Evolutionary conservation across 2,329 filamentous ascomycete species (phyloP).

Genomic region (Fusarium sp.): DNA sequence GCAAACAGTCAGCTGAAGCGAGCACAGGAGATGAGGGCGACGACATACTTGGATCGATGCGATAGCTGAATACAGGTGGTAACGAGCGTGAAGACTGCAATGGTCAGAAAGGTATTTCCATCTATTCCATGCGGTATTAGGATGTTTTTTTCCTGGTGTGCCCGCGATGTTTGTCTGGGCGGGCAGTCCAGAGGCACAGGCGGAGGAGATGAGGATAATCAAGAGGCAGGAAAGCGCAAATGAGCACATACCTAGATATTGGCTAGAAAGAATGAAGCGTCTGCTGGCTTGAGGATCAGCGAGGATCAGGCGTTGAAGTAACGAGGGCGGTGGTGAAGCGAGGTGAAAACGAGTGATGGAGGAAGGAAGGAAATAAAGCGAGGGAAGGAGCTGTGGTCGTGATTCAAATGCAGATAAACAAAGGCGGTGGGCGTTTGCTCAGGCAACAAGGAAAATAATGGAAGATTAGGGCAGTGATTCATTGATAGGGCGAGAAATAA

Average conservation of each 20-base stretch:
- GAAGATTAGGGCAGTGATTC: slow-evolving; percentile 32
- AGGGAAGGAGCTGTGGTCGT: slow-evolving; percentile 1
- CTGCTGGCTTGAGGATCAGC: slow-evolving; percentile 14
- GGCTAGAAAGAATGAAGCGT: slow-evolving; percentile 21
- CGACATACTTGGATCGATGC: slow-evolving; percentile 30
- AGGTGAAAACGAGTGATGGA: slow-evolving; percentile 23
- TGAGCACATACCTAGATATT: slow-evolving; percentile 18
- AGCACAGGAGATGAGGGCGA: background rate
- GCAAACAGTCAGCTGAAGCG: slow-evolving; percentile 24
- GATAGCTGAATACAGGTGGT: slow-evolving; percentile 11
- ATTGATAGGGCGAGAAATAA: slow-evolving; percentile 9
- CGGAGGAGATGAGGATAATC: background rate
- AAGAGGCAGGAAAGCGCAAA: background rate
- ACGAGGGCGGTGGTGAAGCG: slow-evolving; percentile 18
- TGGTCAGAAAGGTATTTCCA: slow-evolving; percentile 13
- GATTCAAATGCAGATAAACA: slow-evolving; percentile 28
- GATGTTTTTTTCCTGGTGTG: background rate
- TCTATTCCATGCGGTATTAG: background rate
- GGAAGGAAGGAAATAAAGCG: slow-evolving; percentile 19
- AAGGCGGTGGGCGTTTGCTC: slow-evolving; percentile 5
- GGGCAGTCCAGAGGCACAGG: background rate
- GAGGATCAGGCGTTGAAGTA: slow-evolving; percentile 29
- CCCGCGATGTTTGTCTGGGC: background rate
- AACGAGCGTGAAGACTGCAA: slow-evolving; percentile 32
- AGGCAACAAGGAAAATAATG: background rate